Conservation (phyloP, 2,329 filamentous ascomycete species). For the Trichoderma atroviride region DNA sequence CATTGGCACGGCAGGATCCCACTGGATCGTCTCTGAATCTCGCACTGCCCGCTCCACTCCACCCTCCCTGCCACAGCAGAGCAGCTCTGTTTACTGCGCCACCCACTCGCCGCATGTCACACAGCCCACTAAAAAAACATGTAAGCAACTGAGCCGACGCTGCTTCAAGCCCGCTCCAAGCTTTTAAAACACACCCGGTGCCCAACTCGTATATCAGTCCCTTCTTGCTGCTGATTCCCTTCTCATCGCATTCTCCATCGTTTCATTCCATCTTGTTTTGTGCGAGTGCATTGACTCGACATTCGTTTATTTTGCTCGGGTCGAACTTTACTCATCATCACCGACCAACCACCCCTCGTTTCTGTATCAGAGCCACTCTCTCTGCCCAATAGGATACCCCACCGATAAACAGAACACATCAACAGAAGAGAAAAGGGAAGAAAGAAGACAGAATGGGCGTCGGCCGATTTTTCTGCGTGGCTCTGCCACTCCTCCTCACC, state of each 20-base stretch:
- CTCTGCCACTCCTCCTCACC: constrained; percentile 81
- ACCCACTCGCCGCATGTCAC: constrained; percentile 23
- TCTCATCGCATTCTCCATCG: background rate
- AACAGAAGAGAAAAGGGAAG: background rate
- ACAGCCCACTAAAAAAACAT: constrained; percentile 14
- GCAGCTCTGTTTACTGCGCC: constrained; percentile 24
- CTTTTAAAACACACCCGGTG: constrained; percentile 26
- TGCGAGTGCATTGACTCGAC: constrained; percentile 10
- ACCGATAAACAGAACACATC: constrained; percentile 14
- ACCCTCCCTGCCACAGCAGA: constrained; percentile 6
- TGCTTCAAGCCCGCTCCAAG: constrained; percentile 20
- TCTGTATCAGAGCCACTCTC: constrained; percentile 1
- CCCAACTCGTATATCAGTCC: constrained; percentile 16
- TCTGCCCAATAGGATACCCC: constrained; percentile 5
- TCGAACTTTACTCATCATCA: background rate
- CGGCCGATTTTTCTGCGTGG: constrained; percentile 83
- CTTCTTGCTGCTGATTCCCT: background rate
- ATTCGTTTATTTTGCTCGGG: constrained; percentile 14
- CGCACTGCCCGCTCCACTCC: constrained; percentile 20
- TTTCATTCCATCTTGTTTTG: constrained; percentile 16
- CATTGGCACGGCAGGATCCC: background rate
- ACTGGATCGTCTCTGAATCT: constrained; percentile 20
- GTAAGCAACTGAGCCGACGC: constrained; percentile 5
- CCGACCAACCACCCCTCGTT: constrained; percentile 12
- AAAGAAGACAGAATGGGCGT: constrained; percentile 51